Evolutionary conservation across 2,329 filamentous ascomycete species (phyloP), one percentile per base, ranked within the genome.

Genomic region (Fusarium scirpi): DNA sequence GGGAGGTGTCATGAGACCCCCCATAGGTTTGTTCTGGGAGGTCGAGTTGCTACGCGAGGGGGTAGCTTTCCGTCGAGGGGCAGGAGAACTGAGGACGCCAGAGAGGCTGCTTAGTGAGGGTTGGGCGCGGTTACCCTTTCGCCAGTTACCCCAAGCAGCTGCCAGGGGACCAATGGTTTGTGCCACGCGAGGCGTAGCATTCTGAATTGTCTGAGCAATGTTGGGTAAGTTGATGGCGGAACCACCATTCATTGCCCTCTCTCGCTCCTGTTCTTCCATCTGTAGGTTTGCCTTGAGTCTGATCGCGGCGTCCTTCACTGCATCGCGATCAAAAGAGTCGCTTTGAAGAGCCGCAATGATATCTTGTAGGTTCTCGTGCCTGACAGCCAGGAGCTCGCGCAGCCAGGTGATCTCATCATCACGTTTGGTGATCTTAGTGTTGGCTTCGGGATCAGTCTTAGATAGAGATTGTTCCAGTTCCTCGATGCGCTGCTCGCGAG

Each of bases 81-180:
- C 80, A 16, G 85, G 82, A 9, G 86, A 84, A 53, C 80, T 82
- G 40, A 84, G 74, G 27, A 80, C 81, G 13, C 84, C 81, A 54
- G 88, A 84, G 45, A 89, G 75, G 76, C 83, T 82, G 58, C 79
- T 78, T 68, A 85, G 83, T 18, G 82, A 81, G 8, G 81, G 81
- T 59, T 88, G 87, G 73, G 84, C 86, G 20, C 87, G 87, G 73
- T 85, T 86, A 18, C 87, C 88, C 78, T 92, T 95, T 55, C 94
- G 91, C 95, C 95, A 98, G 80, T 91, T 97, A 48, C 94, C 94
- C 89, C 94, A 97, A n/a, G 94, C 95, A n/a, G 94, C 94, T n/a
- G 94, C 88, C 40, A 91, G 79, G 25, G 89, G 89, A 2, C 88
- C 93, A 25, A 97, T 91, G 6, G 91, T 92, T 77, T 97, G 91